phyloP scores from a whole-genome alignment of 306 rosid species.

The Vigna angularis region DNA sequence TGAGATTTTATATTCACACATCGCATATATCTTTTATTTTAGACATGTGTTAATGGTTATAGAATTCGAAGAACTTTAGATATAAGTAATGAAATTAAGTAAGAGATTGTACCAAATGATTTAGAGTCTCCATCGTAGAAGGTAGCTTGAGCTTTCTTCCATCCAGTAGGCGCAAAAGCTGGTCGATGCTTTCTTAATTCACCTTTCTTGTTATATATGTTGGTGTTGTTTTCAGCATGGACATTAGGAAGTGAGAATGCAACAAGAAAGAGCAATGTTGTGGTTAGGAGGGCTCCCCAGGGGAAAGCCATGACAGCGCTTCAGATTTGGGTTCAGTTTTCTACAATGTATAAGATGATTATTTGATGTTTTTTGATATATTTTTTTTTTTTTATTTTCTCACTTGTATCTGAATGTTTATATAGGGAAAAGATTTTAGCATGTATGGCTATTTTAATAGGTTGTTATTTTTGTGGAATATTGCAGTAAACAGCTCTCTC shows the following conservation, averaged over 20 bases:
- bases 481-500: background rate
- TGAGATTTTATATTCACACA: too few relatives aligned
- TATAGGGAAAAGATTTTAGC: background rate
- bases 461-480: background rate
- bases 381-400: constrained; percentile 28
- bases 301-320: constrained; percentile 39
- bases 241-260: constrained; percentile 15
- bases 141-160: constrained; percentile 78
- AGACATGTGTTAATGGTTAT: too few relatives aligned
- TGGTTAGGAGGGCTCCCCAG: constrained; percentile 37
- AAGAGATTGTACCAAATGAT: constrained; percentile 59
- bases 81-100: background rate
- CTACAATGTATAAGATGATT: background rate
- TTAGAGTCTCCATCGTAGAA: constrained; percentile 73
- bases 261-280: constrained; percentile 41
- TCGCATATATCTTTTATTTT: too few relatives aligned
- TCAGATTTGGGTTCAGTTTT: background rate
- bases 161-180: constrained; percentile 45
- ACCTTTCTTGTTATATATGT: background rate
- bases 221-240: constrained; percentile 17
- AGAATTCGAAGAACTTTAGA: background rate
- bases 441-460: constrained; percentile 2
- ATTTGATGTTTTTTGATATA: background rate
- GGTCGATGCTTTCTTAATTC: constrained; percentile 18
- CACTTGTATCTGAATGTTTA: background rate